Base-by-base conservation (phyloP, 176 grass and related monocot genomes). In the Echinochloa phyllopogon region DNA sequence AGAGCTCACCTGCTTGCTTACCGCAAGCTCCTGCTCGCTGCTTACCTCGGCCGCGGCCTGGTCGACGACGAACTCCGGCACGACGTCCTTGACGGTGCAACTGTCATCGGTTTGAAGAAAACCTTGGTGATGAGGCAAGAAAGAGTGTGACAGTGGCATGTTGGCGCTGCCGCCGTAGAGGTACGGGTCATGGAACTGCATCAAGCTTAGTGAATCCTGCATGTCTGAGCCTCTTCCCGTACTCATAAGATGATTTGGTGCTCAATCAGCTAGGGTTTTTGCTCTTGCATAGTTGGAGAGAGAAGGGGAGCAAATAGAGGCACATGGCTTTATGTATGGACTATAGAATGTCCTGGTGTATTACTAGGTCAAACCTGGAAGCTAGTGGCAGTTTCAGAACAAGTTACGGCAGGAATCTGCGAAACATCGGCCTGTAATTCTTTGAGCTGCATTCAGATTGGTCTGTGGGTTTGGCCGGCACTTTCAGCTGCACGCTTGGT, bases 181-280 rank as follows among this genome's bases (percentile, higher is more conserved):
- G 27, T 86, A 82, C 24, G 81, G 87, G 47, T 86, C 83, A 48
- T 82, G 87, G 18, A 86, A 90, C 78, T 86, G 88, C 64, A 90
- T 77, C 83, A 86, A 42, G 55, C 83, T 72, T 16, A 86, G 72
- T 16, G 78, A 86, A 90, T 90, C 83, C 27, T 86, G 78, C 88
- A 82, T 77, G 78, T 90, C 64, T 27, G 83, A 82, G 13, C 72
- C 55, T 82, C 83, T 82, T 16, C 83, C 78, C 27, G 78, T 3
- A 41, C 65, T 72, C 88, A 76, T 86, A 9, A 44, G 69, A 17
- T 50, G 82, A 59, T 74, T 51, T 76, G 33, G 21, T 1, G 41
- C 23, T 67, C 44, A 76, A 72, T 61, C 23, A 67, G n/a, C 9
- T 75, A 81, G 44, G 78, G 23, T 76, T 89, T 89, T 89, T 47